Base-by-base conservation (phyloP, 2,329 filamentous ascomycete species). In the Curvularia lunata region DNA sequence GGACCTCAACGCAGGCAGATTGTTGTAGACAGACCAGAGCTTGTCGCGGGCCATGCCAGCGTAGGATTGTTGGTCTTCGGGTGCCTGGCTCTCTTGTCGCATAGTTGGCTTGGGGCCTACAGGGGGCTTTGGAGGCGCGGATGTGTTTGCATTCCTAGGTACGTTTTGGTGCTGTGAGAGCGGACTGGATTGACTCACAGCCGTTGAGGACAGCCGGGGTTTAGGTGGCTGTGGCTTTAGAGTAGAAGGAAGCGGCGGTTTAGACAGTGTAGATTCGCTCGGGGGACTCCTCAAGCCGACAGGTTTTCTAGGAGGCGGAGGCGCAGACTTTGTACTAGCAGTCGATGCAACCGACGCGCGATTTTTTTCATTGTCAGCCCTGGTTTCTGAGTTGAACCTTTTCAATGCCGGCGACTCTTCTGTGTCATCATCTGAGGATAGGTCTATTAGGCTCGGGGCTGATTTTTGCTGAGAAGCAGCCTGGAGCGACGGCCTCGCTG, bases 361-460 rank as follows among this genome's bases (percentile, higher is more conserved):
- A 49, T 68, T 61, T 34, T 47, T 34, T 41, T 58, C 47, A 19
- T 47, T 59, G 45, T 68, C 56, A 18, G 51, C 50, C 47, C 68
- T 59, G 5, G 65, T 67, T 43, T 76, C 74, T 25, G 71, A 71
- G 27, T 69, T 65, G 18, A 59, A 61, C 18, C 71, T 71, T 13
- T 66, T 66, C 12, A 70, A 43, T 18, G 59, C 49, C n/a, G 66
- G 64, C 5, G 50, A 18, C 16, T 37, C 48, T 23, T 68, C 48
- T 56, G 64, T 49, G 12, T 74, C 75, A n/a, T 78, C 75, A 32
- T 82, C 79, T n/a, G 77, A 78, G 16, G 77, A 79, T 23, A 83
- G 75, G 57, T 82, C 80, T 43, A 83, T 83, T 10, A 83, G 67
- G 46, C 82, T 77, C 43, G 76, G 75, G 7, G 71, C 59, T 4